Base-by-base conservation (phyloP, 2,329 filamentous ascomycete genomes). In the Sporothrix brunneoviolacea region DNA sequence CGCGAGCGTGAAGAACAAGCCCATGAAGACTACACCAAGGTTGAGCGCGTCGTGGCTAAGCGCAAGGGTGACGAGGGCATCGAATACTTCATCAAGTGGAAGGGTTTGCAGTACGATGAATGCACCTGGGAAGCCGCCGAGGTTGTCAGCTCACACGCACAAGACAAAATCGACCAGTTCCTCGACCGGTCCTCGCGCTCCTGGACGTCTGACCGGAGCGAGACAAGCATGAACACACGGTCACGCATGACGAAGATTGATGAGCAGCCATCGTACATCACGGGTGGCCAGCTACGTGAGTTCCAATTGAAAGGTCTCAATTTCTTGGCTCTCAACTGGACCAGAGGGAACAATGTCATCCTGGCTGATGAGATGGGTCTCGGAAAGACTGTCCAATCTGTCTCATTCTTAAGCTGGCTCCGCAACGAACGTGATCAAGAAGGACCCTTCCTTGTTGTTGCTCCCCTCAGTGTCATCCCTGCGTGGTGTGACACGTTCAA, bases 401-500 rank as follows among this genome's bases (percentile, higher is more conserved):
- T 98, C 24, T 84, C 91, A 0, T 97, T 97, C 66, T 85, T 98
- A 67, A 96, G 91, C 65, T 98, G 93, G 91, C 77, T 98, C 54
- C 87, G 89, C 49, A 91, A 97, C 68, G 83, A 90, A 52, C 83
- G 91, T 58, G 78, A 77, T 44, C 93, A 98, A 65, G 88, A 97
- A 67, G 93, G 93, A 0, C 93, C 93, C 0, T 97, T 96, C 63
- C 81, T 98, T 38, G 91, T 97, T 53, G 89, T 97, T n/a, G 93
- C 95, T 8, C 93, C 93, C 24, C 77, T 98, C 21, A 97, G 91
- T 54, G 95, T 95, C 42, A 95, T 98, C 71, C 91, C 93, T 7
- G 90, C 93, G 3, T 98, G 93, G 93, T 93, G 89, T 40, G 93
- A 98, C 62, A 98, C 93, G 0, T 96, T 98, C 68, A 93, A 96